These are phyloP conservation scores for Buddleja alternifolia DNA, from an alignment of 257 asterid genomes.

Conservation along the genomic window DNA sequence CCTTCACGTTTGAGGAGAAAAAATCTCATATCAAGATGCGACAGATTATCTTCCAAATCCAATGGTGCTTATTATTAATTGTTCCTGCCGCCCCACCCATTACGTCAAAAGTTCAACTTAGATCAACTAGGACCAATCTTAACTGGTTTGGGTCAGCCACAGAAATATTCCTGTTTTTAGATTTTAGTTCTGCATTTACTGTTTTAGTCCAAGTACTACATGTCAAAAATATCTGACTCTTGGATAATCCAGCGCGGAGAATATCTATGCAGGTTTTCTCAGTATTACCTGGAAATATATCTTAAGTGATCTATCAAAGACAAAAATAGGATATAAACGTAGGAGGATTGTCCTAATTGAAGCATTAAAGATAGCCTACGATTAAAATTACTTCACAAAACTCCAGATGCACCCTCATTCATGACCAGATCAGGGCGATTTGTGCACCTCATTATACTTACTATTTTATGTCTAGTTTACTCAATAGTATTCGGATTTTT, in stretches of 20 bases:
- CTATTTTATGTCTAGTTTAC: neutral
- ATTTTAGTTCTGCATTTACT: neutral
- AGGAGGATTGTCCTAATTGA: neutral
- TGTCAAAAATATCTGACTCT: neutral
- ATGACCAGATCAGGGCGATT: neutral
- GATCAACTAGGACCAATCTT: neutral
- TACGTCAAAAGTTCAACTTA: slow-evolving; percentile 1
- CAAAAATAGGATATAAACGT: neutral
- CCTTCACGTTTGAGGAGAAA: neutral
- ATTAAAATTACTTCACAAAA: neutral
- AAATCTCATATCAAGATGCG: neutral
- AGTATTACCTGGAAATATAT: neutral
- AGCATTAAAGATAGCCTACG: too few relatives aligned
- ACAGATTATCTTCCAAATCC: neutral
- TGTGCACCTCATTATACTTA: slow-evolving; percentile 3
- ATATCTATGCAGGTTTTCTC: neutral
- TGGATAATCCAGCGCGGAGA: neutral
- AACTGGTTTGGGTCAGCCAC: neutral
- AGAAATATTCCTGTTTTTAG: neutral
- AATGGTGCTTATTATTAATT: neutral
- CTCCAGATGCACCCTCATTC: neutral
- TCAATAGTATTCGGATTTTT: neutral
- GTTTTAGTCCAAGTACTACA: neutral
- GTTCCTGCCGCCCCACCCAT: neutral
- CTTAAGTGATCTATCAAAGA: slow-evolving; percentile 1